A percentile compares a stretch with the other conserved stretches of the same genome.
Evolutionary conservation across 1,284 basidiomycete genomes (phyloP).

Genomic region (Malassezia sp.): DNA sequence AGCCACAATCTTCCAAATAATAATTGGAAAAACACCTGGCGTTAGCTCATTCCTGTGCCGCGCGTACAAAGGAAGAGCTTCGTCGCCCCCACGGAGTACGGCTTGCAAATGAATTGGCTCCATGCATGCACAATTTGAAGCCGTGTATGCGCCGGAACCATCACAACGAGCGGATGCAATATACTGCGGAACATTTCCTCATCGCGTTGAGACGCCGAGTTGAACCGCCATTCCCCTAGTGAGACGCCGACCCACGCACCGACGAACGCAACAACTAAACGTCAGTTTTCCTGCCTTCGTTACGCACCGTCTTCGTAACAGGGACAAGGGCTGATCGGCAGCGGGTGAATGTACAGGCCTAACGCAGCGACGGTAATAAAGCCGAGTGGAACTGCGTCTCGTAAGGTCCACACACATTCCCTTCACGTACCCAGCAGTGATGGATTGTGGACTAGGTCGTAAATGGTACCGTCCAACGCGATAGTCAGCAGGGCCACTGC

Average conservation of each 20-base stretch:
- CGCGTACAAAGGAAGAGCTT: no score
- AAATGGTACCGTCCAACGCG: neutral
- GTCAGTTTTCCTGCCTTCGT: neutral
- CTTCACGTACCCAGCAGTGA: slow-evolving; percentile 27
- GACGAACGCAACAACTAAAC: slow-evolving; percentile 10
- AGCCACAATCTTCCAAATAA: no score
- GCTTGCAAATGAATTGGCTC: no score
- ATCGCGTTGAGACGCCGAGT: no score
- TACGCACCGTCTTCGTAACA: slow-evolving; percentile 71
- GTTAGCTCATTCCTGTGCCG: no score
- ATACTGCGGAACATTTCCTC: no score
- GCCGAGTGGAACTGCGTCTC: slow-evolving; percentile 58
- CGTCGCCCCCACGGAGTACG: no score
- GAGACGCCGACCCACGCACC: slow-evolving; percentile 11
- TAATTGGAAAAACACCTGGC: no score
- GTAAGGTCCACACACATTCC: neutral
- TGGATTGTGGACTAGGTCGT: neutral
- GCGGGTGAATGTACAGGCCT: slow-evolving; percentile 67
- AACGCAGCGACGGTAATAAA: slow-evolving; percentile 55
- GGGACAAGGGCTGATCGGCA: slow-evolving; percentile 78
- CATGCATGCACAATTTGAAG: no score
- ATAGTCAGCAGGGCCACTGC: neutral
- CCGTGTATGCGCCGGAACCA: no score
- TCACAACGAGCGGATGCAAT: no score
- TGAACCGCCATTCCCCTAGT: slow-evolving; percentile 12